These are phyloP conservation scores for Hypoxylon cercidicola DNA, from an alignment of 495 filamentous ascomycete species.

Conservation along the genomic window DNA sequence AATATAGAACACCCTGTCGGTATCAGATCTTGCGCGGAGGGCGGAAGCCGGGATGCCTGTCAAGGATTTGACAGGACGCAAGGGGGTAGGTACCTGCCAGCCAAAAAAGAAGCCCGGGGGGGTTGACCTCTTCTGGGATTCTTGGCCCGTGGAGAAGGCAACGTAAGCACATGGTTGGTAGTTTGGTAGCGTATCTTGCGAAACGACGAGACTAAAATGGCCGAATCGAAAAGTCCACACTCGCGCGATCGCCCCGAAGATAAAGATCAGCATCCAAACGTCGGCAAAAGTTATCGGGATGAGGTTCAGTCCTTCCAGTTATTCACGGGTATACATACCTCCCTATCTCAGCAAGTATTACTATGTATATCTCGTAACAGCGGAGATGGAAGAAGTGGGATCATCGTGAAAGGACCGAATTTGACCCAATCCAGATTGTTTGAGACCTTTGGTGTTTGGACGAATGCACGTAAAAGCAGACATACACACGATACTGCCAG, in stretches of 20 bases:
- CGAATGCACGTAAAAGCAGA: not conserved
- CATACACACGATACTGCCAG: not conserved
- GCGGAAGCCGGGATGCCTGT: slow-evolving; percentile 31
- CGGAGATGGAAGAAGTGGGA: slow-evolving; percentile 18
- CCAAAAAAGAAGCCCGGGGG: slow-evolving; percentile 2
- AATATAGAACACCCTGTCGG: slow-evolving; percentile 28
- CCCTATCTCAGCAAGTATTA: too few species aligned
- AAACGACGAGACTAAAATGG: slow-evolving; percentile 20
- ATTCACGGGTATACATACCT: too few species aligned
- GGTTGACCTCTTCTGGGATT: slow-evolving; percentile 29
- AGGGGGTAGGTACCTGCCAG: slow-evolving; percentile 8
- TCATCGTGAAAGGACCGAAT: slow-evolving; percentile 5
- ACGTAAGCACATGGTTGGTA: slow-evolving; percentile 34
- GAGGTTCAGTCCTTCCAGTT: not conserved
- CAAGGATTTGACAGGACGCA: slow-evolving; percentile 40
- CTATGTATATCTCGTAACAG: not conserved
- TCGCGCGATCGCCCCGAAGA: slow-evolving; percentile 25
- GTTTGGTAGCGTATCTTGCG: slow-evolving; percentile 25
- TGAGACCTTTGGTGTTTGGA: not conserved
- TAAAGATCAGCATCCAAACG: slow-evolving; percentile 22
- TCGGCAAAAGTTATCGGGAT: slow-evolving; percentile 10
- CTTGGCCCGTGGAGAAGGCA: slow-evolving; percentile 40
- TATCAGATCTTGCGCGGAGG: slow-evolving; percentile 41
- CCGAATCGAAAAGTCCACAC: slow-evolving; percentile 26
- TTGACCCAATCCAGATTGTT: not conserved